A percentile compares a stretch with the other conserved stretches of the same genome.
These are phyloP conservation scores for Globisporangium spinosum DNA, from an alignment of 352 stramenopile species.

Conservation along the genomic window DNA sequence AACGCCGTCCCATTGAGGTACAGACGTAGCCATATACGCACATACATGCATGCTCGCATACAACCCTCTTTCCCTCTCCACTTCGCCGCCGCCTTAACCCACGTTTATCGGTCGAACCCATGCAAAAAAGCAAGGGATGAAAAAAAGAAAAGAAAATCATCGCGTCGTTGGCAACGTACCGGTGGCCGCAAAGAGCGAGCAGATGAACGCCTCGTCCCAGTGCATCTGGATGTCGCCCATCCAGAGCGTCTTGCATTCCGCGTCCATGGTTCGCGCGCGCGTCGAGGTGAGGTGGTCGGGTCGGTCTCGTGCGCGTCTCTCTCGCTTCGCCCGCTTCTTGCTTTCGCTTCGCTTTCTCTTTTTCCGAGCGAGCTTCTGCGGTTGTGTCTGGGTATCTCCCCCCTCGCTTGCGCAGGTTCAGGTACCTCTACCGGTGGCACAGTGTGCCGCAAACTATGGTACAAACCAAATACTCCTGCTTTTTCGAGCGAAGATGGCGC, in stretches of 20 bases:
- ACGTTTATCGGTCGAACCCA: neutral
- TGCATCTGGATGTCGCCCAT: conserved; percentile 90
- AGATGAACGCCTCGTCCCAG: conserved; percentile 88
- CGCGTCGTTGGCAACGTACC: conserved; percentile 28
- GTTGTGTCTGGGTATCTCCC: conserved; percentile 3
- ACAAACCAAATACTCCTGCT: neutral
- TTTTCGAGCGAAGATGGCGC: neutral
- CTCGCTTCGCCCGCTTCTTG: conserved; percentile 18
- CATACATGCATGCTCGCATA: neutral
- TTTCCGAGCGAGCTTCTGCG: conserved; percentile 14
- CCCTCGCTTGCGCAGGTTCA: conserved; percentile 8
- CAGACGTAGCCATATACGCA: neutral
- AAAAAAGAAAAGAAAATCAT: neutral
- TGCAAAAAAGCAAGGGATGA: neutral
- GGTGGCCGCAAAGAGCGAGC: conserved; percentile 74
- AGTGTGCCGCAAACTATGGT: neutral
- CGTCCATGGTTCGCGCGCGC: conserved; percentile 23
- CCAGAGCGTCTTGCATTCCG: conserved; percentile 86
- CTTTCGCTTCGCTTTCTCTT: conserved; percentile 15
- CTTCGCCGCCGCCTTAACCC: neutral
- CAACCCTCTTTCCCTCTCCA: neutral
- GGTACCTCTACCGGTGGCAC: neutral
- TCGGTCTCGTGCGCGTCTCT: conserved; percentile 4
- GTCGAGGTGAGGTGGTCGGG: neutral
- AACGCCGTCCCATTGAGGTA: neutral